Conservation (phyloP, 139 green algal species). For the Nannochloris sp. region DNA sequence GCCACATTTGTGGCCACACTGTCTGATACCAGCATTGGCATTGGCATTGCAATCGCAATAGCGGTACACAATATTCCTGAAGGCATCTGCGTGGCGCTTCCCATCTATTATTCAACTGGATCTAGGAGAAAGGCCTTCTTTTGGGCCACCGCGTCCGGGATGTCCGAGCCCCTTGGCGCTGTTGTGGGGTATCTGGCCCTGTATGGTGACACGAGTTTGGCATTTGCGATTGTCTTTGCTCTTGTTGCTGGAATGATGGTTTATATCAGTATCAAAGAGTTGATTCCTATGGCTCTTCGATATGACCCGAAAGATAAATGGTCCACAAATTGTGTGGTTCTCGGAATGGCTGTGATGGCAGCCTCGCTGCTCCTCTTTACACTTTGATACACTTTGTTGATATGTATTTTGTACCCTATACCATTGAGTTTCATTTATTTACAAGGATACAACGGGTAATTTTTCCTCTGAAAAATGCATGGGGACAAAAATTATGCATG, state of each 20-base stretch:
- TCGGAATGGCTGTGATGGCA: constrained; percentile 66
- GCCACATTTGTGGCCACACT: constrained; percentile 54
- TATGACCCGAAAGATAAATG: constrained; percentile 58
- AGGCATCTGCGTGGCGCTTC: constrained; percentile 80
- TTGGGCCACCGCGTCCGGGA: constrained; percentile 53
- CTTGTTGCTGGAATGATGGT: constrained; percentile 74
- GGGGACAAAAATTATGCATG: constrained; percentile 4
- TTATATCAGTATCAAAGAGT: constrained; percentile 64
- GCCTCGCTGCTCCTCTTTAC: constrained; percentile 58
- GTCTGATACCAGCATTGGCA: constrained; percentile 34
- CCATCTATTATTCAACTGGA: constrained; percentile 83
- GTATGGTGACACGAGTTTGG: constrained; percentile 5
- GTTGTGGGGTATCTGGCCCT: constrained; percentile 39
- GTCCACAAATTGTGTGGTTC: constrained; percentile 37
- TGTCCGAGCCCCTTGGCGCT: constrained; percentile 65
- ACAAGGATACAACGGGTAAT: no score
- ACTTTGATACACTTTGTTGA: background rate
- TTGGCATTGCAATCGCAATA: constrained; percentile 59
- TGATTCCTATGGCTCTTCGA: constrained; percentile 69
- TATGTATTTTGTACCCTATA: background rate
- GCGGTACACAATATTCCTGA: constrained; percentile 74
- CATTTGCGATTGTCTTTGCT: constrained; percentile 48
- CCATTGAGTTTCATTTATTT: no score
- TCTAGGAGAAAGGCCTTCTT: constrained; percentile 57
- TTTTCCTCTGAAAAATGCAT: background rate